Base-by-base conservation (phyloP, 1,284 basidiomycete species). In the Tilletia walkeri region DNA sequence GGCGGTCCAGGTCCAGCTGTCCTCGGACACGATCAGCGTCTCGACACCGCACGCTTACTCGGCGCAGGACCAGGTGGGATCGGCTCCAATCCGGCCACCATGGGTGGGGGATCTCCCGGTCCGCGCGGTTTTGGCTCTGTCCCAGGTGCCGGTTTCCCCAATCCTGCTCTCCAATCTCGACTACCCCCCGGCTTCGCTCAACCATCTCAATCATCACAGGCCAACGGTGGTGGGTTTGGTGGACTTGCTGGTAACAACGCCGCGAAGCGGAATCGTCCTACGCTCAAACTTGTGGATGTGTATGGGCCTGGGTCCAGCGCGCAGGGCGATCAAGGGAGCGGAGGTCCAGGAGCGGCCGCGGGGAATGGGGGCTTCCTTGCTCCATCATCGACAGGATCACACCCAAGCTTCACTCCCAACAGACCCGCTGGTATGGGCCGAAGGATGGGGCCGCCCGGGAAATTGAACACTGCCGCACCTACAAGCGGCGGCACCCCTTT, bases 401-500 rank as follows among this genome's bases (percentile, higher is more conserved):
- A 59, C n/a, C 66, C 34, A 10, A n/a, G 12, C 47, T 30, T 30
- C 24, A 30, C 24, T 30, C 20, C 20, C 50, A 18, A 18, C 41
- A 45, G 41, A 3, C 65, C 85, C 73, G 80, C 85, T 61, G 79
- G 90, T 67, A 86, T 88, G 54, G 91, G 90, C 61, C 87, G 89
- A 38, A 83, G 89, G 85, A 70, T 83, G 85, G 73, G 86, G 81
- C 71, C 84, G 83, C 70, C 86, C 86, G 70, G 81, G 73, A 20
- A 84, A 82, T 41, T 72, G 7, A 36, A 85, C 84, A 45, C 41
- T 14, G 67, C 86, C 87, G 78, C 84, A 86, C 20, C 85, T 86
- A 20, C 85, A 67, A 85, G 86, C 71, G 87, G 89, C 76, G 88
- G 87, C 71, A 91, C 91, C 34, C 92, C 93, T 20, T 99, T 99